Base-by-base conservation (phyloP, 805 yeast species). In the Maudiozyma turicensis region DNA sequence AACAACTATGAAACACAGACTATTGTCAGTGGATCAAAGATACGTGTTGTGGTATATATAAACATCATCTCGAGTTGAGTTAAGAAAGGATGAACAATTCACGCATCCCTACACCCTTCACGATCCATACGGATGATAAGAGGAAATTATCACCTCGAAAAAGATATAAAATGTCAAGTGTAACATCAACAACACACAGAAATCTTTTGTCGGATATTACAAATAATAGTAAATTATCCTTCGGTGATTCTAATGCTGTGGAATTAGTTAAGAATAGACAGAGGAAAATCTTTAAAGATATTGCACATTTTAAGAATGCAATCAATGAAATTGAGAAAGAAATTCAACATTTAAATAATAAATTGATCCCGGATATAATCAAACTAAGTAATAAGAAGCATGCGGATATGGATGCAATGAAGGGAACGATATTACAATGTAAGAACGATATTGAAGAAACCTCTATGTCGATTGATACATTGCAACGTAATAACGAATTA, bases 261-360 rank as follows among this genome's bases (percentile, higher is more conserved):
- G 67, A 64, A 47, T 58, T 59, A 38, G 65, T 65, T 8, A 65
- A 65, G 47, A 56, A 55, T 40, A 55, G 65, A 15, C 66, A 64
- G 51, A 53, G 68, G 28, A 64, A 63, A 49, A 51, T 63, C 6
- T 50, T 64, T 37, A 55, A 57, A 40, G 67, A 64, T 50, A 61
- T 65, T 6, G 52, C 56, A 34, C 58, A 54, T 42, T 54, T 59
- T 15, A 56, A 59, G 32, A 59, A 56, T 29, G 60, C 61, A 3
- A 61, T 64, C n/a, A 48, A 48, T 3, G 64, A 60, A 41, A 56
- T 61, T 34, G 63, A 62, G 15, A 53, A 58, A 37, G 62, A 63
- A 44, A 51, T 59, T 6, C 46, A 47, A 6, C 50, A 49, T 14
- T 45, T 61, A n/a, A 50, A 48, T 6, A 56, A 53, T 28, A 40